Base-by-base conservation (phyloP, 257 asterid genomes). In the Pogostemon cablin region DNA sequence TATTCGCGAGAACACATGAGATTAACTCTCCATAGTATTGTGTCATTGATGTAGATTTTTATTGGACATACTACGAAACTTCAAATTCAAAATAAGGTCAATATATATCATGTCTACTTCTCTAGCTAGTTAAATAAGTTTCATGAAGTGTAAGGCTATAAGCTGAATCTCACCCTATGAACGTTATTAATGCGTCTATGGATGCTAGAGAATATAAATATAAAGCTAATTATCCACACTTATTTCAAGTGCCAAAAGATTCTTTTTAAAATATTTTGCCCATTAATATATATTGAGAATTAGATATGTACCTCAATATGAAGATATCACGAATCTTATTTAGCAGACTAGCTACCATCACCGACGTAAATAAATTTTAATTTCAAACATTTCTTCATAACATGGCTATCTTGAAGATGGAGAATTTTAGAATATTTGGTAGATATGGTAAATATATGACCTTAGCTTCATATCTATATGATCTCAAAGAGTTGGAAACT, bases 311-410 rank as follows among this genome's bases (percentile, higher is more conserved):
- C 17, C 67, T 47, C 41, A 62, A 62, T 25, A 9, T 9, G 12
- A 70, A 54, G 60, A 74, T 42, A 54, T n/a, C 55, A 65, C 49
- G 62, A 60, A 75, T 67, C 75, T 67, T 41, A 52, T 20, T n/a
- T 7, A 25, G 63, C 41, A 66, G 69, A 67, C 74, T 44, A 67
- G 66, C 73, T 32, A 58, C 72, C 59, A 2, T 56, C 17, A 42
- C 63, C 50, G 56, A 41, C 56, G 6, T 44, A 43, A 62, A 57
- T 20, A 61, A 66, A 66, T 52, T n/a, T 53, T 49, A 58, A 67
- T 48, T 49, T 50, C 52, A 53, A 25, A 75, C 41, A 75, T 74
- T 58, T 55, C 3, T 43, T 47, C 47, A 63, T 49, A 61, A 75
- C 63, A 74, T 66, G 61, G 43, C 40, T 9, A 39, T 43, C 17